phyloP scores from a whole-genome alignment of 495 filamentous ascomycete species.

The Tuber indicum region DNA sequence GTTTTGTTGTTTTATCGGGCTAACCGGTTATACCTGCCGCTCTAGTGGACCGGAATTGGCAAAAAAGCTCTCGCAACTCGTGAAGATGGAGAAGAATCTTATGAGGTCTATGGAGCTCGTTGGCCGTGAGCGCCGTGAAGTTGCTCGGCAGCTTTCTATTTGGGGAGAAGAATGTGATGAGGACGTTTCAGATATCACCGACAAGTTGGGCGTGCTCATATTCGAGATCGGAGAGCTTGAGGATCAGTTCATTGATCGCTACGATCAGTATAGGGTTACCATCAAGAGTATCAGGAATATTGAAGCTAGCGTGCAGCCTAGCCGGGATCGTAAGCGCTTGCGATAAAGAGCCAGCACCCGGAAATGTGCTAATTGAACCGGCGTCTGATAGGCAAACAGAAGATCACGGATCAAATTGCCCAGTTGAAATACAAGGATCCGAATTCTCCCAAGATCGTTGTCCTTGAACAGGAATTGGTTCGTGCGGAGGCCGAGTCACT shows the following conservation, averaged over 20 bases:
- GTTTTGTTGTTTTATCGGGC: neutral
- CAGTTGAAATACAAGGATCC: constrained; percentile 99
- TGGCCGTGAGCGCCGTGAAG: constrained; percentile 92
- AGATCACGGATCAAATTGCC: constrained; percentile 97
- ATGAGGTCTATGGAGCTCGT: constrained; percentile 98
- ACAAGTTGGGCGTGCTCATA: constrained; percentile 94
- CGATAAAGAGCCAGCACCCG: neutral
- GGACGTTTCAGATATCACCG: constrained; percentile 96
- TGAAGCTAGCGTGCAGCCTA: constrained; percentile 94
- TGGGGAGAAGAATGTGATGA: constrained; percentile 97
- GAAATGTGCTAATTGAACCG: neutral
- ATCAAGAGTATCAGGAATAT: constrained; percentile 99
- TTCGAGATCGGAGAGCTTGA: constrained; percentile 99
- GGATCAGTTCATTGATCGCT: constrained; percentile 94
- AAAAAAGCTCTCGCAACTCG: constrained; percentile 92
- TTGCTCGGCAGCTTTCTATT: constrained; percentile 96
- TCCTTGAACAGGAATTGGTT: constrained; percentile 96
- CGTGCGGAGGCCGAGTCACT: constrained; percentile 97
- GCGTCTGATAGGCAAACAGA: constrained; percentile 71
- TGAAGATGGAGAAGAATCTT: constrained; percentile 99
- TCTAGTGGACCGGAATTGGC: constrained; percentile 76
- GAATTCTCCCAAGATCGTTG: constrained; percentile 92
- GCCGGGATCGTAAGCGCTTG: constrained; percentile 73
- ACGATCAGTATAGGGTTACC: constrained; percentile 97
- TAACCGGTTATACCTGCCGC: constrained; percentile 8